Conservation (phyloP, 225 moss, liverwort and hornwort species). For the Pseudoscleropodium purum region DNA sequence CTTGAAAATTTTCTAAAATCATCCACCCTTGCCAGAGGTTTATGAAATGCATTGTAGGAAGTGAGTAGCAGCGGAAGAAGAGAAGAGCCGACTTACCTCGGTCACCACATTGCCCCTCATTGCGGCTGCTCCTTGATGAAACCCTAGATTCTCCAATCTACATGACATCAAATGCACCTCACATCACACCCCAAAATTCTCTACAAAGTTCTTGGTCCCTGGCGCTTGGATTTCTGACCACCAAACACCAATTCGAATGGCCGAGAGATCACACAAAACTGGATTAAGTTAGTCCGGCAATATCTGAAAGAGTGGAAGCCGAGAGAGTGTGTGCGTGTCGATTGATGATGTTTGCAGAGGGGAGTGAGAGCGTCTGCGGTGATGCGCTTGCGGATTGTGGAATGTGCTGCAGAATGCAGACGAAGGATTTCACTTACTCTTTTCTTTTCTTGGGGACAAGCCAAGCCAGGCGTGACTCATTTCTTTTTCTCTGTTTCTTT, state of each 20-base stretch:
- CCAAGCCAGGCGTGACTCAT: too few species aligned
- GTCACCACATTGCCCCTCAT: constrained; percentile 46
- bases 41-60: not conserved
- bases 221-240: not conserved
- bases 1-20: not conserved
- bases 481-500: not conserved
- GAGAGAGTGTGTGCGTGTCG: not conserved
- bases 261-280: not conserved
- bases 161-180: constrained; percentile 10
- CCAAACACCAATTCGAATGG: not conserved
- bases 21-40: not conserved
- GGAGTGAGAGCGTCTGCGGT: not conserved
- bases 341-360: not conserved
- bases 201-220: not conserved
- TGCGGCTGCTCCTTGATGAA: not conserved
- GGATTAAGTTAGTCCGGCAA: not conserved
- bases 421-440: not conserved
- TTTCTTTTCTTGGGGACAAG: not conserved
- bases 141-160: constrained; percentile 23
- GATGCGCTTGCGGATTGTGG: not conserved
- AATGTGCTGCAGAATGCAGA: not conserved
- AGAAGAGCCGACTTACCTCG: constrained; percentile 7
- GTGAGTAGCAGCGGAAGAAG: not conserved
- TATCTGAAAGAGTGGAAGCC: not conserved
- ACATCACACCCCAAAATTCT: not conserved